Conservation (phyloP, 306 rosid genomes). For the Pterocarpus santalinus region DNA sequence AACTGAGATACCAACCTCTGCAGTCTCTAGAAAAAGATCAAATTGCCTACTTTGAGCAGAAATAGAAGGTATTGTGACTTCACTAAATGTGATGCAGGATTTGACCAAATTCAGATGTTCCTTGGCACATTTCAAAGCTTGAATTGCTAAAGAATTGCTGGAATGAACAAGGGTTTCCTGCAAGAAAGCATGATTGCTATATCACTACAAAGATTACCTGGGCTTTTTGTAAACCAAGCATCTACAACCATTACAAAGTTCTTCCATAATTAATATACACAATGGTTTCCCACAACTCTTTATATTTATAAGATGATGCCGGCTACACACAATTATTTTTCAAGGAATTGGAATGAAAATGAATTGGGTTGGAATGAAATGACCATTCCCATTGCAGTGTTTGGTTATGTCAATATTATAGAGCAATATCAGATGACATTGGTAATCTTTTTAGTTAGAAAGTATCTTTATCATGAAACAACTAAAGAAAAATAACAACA, state of each 20-base stretch:
- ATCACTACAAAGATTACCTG: slow-evolving; percentile 39
- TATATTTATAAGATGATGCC: background rate
- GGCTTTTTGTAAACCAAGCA: slow-evolving; percentile 2
- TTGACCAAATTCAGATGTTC: slow-evolving; percentile 68
- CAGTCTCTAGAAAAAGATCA: slow-evolving; percentile 89
- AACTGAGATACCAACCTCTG: slow-evolving; percentile 78
- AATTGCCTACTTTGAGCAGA: slow-evolving; percentile 67
- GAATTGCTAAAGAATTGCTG: slow-evolving; percentile 79
- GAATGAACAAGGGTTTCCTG: slow-evolving; percentile 93
- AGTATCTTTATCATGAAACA: slow-evolving; percentile 8
- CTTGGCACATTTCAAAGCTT: slow-evolving; percentile 65
- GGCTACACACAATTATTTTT: background rate
- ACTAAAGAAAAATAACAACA: slow-evolving; percentile 31
- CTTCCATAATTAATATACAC: slow-evolving; percentile 21
- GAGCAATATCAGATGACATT: slow-evolving; percentile 9
- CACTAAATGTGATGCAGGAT: slow-evolving; percentile 89
- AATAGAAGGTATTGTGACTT: slow-evolving; percentile 91
- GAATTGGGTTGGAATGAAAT: background rate
- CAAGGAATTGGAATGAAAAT: slow-evolving; percentile 9
- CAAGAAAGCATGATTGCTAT: slow-evolving; percentile 50
- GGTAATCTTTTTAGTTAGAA: background rate
- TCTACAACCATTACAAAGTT: slow-evolving; percentile 21
- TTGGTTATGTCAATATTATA: slow-evolving; percentile 14
- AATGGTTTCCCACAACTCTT: slow-evolving; percentile 6
- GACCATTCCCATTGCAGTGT: background rate